These are phyloP conservation scores for Bathelium albidoporum DNA, from an alignment of 495 filamentous ascomycete species.

Conservation along the genomic window DNA sequence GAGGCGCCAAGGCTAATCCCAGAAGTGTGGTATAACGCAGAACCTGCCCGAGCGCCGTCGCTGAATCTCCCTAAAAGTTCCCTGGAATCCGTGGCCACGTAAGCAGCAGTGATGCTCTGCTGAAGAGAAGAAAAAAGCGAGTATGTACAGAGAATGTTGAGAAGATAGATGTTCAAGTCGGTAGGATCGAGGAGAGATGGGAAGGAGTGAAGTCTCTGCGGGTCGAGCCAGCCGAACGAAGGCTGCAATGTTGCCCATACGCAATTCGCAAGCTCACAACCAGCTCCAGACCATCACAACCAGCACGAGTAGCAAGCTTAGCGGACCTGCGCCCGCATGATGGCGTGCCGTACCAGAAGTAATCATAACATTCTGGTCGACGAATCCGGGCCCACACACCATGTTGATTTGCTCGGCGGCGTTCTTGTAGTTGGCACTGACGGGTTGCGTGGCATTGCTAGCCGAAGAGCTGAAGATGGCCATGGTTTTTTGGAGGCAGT, in stretches of 20 bases:
- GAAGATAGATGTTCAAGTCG: background rate
- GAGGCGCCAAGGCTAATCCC: background rate
- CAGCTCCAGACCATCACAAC: slow-evolving; percentile 2
- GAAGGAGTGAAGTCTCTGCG: background rate
- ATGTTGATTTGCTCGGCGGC: slow-evolving; percentile 30
- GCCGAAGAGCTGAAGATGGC: slow-evolving; percentile 28
- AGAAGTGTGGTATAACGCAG: background rate
- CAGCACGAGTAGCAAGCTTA: background rate
- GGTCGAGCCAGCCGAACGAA: background rate
- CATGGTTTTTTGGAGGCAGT: slow-evolving; percentile 30
- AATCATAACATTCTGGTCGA: slow-evolving; percentile 19
- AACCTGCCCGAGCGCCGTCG: background rate
- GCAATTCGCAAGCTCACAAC: background rate
- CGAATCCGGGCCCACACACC: slow-evolving; percentile 28
- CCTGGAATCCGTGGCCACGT: background rate
- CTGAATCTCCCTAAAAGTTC: background rate
- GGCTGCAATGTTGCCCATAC: too few species aligned
- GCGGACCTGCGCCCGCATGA: background rate
- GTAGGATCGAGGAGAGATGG: background rate
- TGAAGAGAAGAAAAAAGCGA: background rate
- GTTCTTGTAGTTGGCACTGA: slow-evolving; percentile 26
- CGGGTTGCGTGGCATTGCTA: slow-evolving; percentile 25
- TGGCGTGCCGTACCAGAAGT: background rate
- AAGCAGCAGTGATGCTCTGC: background rate
- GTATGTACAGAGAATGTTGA: background rate